Conservation (phyloP, 768 basidiomycete genomes). For the Phylloporus rhodoxanthus region DNA sequence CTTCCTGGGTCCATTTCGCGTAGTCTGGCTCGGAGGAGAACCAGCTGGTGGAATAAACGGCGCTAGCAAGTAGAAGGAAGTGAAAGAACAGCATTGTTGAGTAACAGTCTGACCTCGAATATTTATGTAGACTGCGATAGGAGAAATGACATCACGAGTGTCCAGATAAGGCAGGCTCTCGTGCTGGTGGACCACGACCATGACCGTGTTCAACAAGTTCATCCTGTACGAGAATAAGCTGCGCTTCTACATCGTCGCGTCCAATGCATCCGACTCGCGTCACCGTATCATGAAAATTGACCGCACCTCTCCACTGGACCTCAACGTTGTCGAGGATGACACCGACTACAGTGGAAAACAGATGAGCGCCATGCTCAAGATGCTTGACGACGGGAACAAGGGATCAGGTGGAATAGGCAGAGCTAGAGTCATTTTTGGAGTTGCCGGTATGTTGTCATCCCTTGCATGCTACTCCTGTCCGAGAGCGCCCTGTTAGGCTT, state of each 20-base stretch:
- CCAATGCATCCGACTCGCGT: slow-evolving; percentile 79
- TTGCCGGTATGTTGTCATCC: slow-evolving; percentile 52
- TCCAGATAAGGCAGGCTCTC: slow-evolving; percentile 5
- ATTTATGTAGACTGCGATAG: slow-evolving; percentile 4
- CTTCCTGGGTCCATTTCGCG: slow-evolving; percentile 52
- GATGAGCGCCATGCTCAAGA: slow-evolving; percentile 86
- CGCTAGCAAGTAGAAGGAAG: slow-evolving; percentile 30
- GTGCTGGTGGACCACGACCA: not conserved
- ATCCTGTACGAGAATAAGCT: slow-evolving; percentile 89
- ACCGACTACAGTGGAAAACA: slow-evolving; percentile 84
- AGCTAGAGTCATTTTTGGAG: slow-evolving; percentile 72
- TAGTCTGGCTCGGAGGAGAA: slow-evolving; percentile 40
- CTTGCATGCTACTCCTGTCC: too few species aligned
- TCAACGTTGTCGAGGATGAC: slow-evolving; percentile 80
- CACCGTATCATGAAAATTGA: slow-evolving; percentile 94
- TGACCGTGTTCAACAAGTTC: slow-evolving; percentile 61
- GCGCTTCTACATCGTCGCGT: slow-evolving; percentile 89
- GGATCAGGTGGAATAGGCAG: slow-evolving; percentile 80
- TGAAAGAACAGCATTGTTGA: slow-evolving; percentile 13
- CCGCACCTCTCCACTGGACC: slow-evolving; percentile 68
- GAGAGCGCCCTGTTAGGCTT: slow-evolving; percentile 49
- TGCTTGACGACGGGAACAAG: slow-evolving; percentile 94
- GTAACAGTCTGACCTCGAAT: not conserved
- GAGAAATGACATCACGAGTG: slow-evolving; percentile 24
- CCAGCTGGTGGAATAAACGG: slow-evolving; percentile 46